Evolutionary conservation across 2,329 filamentous ascomycete genomes (phyloP).

Genomic region (Fusarium agapanthi): DNA sequence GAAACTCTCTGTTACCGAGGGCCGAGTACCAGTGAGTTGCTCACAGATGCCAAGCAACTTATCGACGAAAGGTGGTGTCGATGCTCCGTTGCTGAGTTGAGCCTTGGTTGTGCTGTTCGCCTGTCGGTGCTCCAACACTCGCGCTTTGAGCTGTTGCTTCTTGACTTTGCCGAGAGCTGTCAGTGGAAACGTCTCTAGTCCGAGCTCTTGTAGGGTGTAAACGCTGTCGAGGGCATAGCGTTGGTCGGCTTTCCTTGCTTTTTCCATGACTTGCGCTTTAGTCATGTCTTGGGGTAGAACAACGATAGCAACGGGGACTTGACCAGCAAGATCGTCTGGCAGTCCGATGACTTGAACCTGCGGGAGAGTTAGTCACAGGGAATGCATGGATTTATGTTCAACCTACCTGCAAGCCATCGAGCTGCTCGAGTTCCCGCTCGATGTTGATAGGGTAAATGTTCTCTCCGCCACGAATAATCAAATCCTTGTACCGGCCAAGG

Average conservation of each 20-base stretch:
- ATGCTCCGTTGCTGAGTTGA: not conserved
- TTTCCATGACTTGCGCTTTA: slow-evolving; percentile 46
- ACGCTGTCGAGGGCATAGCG: slow-evolving; percentile 52
- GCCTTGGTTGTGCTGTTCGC: not conserved
- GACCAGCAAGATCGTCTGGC: slow-evolving; percentile 55
- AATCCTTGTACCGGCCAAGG: slow-evolving; percentile 54
- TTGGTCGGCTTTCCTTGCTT: slow-evolving; percentile 45
- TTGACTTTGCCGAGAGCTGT: slow-evolving; percentile 57
- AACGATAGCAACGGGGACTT: slow-evolving; percentile 58
- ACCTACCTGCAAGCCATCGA: slow-evolving; percentile 45
- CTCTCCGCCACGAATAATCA: slow-evolving; percentile 57
- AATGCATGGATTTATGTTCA: not conserved
- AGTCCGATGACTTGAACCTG: slow-evolving; percentile 54
- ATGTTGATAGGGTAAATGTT: slow-evolving; percentile 53
- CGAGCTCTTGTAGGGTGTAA: slow-evolving; percentile 53
- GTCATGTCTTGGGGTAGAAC: slow-evolving; percentile 43
- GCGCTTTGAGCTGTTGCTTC: slow-evolving; percentile 48
- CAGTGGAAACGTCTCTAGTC: slow-evolving; percentile 49
- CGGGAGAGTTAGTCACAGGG: slow-evolving; percentile 1
- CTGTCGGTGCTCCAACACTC: slow-evolving; percentile 31
- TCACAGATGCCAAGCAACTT: slow-evolving; percentile 43
- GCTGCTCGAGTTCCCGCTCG: slow-evolving; percentile 48
- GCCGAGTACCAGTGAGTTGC: slow-evolving; percentile 42
- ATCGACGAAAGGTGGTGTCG: slow-evolving; percentile 21
- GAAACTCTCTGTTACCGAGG: slow-evolving; percentile 39